A percentile compares a stretch with the other conserved stretches of the same genome.
Conservation (phyloP, 495 filamentous ascomycete genomes). For the Podospora didyma region DNA sequence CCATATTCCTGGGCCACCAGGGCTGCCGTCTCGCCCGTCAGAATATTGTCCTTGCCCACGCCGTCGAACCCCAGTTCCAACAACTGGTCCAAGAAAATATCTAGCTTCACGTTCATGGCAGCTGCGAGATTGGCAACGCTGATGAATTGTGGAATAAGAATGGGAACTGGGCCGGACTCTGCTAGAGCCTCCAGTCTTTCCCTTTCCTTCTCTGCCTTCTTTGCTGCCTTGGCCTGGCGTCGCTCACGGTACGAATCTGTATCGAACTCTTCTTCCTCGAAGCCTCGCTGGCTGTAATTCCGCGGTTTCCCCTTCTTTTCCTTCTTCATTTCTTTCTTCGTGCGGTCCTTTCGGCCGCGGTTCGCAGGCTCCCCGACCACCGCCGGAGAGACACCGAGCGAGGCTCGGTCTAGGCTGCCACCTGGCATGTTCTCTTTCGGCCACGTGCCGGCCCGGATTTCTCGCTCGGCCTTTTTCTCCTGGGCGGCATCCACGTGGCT, state of each 20-base stretch:
- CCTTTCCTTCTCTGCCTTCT: conserved; percentile 29
- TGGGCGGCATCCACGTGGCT: not conserved
- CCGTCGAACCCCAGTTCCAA: conserved; percentile 80
- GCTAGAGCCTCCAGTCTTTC: conserved; percentile 26
- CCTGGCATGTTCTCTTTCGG: too few relatives aligned
- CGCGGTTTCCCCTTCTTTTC: conserved; percentile 11
- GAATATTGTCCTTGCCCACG: conserved; percentile 69
- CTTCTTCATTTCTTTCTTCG: conserved; percentile 10
- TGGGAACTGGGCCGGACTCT: conserved; percentile 32
- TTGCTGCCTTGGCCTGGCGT: conserved; percentile 33
- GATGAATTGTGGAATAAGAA: conserved; percentile 87
- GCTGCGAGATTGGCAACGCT: conserved; percentile 80
- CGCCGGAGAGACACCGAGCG: too few relatives aligned
- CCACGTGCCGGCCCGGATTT: not conserved
- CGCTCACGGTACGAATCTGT: conserved; percentile 25
- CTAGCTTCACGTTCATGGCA: conserved; percentile 63
- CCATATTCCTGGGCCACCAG: conserved; percentile 90
- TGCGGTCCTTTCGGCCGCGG: not conserved
- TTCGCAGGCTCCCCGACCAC: not conserved
- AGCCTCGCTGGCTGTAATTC: conserved; percentile 7
- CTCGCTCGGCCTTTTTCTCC: too few relatives aligned
- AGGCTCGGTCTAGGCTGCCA: too few relatives aligned
- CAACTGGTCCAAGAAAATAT: conserved; percentile 72
- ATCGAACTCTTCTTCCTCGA: conserved; percentile 33
- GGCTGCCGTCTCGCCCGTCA: conserved; percentile 86